These are phyloP conservation scores for Sphaerulina musiva DNA, from an alignment of 2,329 filamentous ascomycete species.

Conservation along the genomic window DNA sequence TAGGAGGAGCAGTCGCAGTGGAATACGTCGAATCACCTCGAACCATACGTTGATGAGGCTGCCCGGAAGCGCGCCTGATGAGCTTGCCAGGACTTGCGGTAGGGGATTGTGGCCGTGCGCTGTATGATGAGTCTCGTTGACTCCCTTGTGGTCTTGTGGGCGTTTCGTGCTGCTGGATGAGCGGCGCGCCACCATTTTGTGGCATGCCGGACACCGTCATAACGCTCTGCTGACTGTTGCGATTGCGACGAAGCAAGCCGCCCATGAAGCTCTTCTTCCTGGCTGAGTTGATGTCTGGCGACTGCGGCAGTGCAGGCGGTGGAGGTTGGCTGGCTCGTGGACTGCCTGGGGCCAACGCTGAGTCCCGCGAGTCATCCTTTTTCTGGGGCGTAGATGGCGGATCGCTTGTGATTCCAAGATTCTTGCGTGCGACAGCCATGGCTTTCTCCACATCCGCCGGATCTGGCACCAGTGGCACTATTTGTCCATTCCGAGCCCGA, in stretches of 20 bases:
- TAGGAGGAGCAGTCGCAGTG: conserved; percentile 25
- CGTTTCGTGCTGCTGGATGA: conserved; percentile 4
- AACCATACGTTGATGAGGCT: conserved; percentile 13
- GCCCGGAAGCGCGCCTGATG: conserved; percentile 26
- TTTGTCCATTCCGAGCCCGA: conserved; percentile 41
- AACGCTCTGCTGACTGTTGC: conserved; percentile 25
- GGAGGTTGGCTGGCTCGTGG: conserved; percentile 29
- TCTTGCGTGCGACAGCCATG: conserved; percentile 32
- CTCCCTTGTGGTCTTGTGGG: conserved; percentile 23
- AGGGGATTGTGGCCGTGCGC: conserved; percentile 49
- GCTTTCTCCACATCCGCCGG: conserved; percentile 36
- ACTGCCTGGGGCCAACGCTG: conserved; percentile 34
- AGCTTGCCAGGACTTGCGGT: conserved; percentile 33
- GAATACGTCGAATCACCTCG: conserved; percentile 25
- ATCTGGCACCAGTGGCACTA: conserved; percentile 29
- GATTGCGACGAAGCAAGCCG: conserved; percentile 32
- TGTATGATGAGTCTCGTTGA: neutral
- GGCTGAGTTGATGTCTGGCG: conserved; percentile 16
- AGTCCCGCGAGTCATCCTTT: conserved; percentile 28
- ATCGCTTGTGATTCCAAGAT: conserved; percentile 26
- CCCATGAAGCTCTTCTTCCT: conserved; percentile 32
- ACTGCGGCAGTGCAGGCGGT: conserved; percentile 49
- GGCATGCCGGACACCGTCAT: conserved; percentile 12
- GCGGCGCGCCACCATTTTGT: conserved; percentile 5
- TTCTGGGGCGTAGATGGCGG: conserved; percentile 10